phyloP scores from a whole-genome alignment of 352 stramenopile species.

The Thalassiosira hispida region DNA sequence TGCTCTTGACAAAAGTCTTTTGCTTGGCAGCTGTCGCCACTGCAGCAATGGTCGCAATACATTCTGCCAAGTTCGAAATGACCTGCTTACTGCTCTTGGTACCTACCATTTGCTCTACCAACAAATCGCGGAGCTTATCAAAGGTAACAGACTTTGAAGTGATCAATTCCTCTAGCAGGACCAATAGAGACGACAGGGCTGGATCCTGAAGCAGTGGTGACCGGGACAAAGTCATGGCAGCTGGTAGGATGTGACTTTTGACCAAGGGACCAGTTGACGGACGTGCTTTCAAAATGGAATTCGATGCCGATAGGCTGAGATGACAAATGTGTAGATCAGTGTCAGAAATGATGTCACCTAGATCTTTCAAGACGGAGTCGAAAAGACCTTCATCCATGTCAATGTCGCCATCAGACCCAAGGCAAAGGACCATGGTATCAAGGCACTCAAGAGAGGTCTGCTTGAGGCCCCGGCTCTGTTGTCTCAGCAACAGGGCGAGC shows the following conservation, averaged over 20 bases:
- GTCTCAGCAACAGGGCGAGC: constrained; percentile 92
- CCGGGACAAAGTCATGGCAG: constrained; percentile 89
- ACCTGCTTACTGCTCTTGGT: constrained; percentile 89
- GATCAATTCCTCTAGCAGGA: constrained; percentile 82
- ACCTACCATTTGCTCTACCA: constrained; percentile 77
- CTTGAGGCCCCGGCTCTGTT: constrained; percentile 94
- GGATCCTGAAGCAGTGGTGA: constrained; percentile 92
- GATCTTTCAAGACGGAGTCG: constrained; percentile 90
- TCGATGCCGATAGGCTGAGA: constrained; percentile 87
- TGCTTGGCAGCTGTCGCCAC: constrained; percentile 56
- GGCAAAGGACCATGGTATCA: constrained; percentile 89
- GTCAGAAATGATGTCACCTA: constrained; percentile 91
- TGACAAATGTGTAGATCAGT: constrained; percentile 96
- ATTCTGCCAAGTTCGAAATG: constrained; percentile 92
- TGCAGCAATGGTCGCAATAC: constrained; percentile 88
- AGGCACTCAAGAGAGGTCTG: constrained; percentile 93
- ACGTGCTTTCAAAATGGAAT: constrained; percentile 73
- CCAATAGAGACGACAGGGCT: constrained; percentile 86
- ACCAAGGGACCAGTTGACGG: constrained; percentile 59
- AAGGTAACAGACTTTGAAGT: constrained; percentile 85
- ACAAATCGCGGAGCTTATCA: constrained; percentile 86
- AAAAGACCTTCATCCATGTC: constrained; percentile 87
- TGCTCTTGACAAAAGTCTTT: constrained; percentile 45
- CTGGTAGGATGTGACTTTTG: constrained; percentile 78
- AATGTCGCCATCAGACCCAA: constrained; percentile 48